Percentiles rank a stretch among this genome's conserved stretches.
Conservation (phyloP, 352 stramenopile genomes). For the Globisporangium middletonii region DNA sequence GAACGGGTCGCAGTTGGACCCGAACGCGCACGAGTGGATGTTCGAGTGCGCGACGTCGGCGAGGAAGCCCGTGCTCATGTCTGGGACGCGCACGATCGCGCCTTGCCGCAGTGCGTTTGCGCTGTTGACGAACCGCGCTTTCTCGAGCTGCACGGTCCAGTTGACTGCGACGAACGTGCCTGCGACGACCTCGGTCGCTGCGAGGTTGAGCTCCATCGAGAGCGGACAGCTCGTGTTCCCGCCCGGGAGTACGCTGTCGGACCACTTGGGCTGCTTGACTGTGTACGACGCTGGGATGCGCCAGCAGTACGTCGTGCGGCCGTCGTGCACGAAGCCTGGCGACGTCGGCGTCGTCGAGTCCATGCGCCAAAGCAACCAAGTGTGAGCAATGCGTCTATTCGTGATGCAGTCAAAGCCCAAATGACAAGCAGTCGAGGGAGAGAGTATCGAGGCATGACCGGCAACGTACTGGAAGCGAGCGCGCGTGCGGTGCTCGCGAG, state of each 20-base stretch:
- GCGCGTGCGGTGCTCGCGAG: no score
- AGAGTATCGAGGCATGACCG: no score
- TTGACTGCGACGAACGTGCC: slow-evolving; percentile 14
- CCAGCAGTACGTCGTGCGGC: slow-evolving; percentile 32
- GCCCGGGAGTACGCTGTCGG: slow-evolving; percentile 8
- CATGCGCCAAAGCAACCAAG: no score
- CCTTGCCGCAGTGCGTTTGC: slow-evolving; percentile 12
- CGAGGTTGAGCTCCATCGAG: slow-evolving; percentile 15
- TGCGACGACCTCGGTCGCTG: slow-evolving; percentile 2
- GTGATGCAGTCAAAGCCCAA: no score
- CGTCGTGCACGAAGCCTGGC: slow-evolving; percentile 21
- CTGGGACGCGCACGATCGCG: slow-evolving; percentile 3
- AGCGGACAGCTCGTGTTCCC: slow-evolving; percentile 16
- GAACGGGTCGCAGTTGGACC: slow-evolving; percentile 27
- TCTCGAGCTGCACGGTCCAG: slow-evolving; percentile 20
- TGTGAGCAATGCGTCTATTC: no score
- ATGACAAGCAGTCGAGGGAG: no score
- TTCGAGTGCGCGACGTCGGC: slow-evolving; percentile 24
- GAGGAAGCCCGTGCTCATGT: slow-evolving; percentile 5
- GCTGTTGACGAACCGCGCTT: slow-evolving; percentile 9
- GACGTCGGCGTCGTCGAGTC: not conserved
- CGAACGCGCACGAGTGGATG: slow-evolving; percentile 23
- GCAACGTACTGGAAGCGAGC: no score
- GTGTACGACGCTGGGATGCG: slow-evolving; percentile 15
- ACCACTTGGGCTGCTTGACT: slow-evolving; percentile 8